These are phyloP conservation scores for Casaregolazyma lundiana DNA, from an alignment of 1,139 yeast genomes.

Conservation along the genomic window DNA sequence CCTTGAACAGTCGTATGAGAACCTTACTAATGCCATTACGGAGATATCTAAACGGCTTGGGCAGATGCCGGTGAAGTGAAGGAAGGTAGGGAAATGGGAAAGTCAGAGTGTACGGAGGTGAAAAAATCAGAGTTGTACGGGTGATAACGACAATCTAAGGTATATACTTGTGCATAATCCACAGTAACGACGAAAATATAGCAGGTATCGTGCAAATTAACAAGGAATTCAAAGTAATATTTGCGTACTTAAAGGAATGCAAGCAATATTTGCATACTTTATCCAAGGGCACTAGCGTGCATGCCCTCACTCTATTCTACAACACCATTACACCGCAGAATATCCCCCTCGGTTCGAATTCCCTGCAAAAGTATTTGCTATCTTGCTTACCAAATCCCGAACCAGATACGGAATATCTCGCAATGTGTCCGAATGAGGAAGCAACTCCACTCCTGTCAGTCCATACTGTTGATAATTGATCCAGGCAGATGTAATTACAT, in stretches of 20 bases:
- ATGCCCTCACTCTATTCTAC: not conserved
- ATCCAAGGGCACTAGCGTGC: too few species aligned
- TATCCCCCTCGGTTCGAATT: constrained; percentile 82
- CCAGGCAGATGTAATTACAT: constrained; percentile 79
- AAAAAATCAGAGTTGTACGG: not conserved
- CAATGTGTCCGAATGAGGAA: constrained; percentile 47
- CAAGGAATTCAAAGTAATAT: too few species aligned
- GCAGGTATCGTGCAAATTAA: too few species aligned
- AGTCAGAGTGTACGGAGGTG: not conserved
- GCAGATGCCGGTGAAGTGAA: not conserved
- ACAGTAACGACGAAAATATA: too few species aligned
- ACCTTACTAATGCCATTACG: constrained; percentile 61
- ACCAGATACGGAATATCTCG: constrained; percentile 75
- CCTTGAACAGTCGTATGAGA: constrained; percentile 71
- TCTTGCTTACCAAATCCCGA: constrained; percentile 69
- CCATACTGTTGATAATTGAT: constrained; percentile 44
- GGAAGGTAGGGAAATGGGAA: constrained; percentile 9
- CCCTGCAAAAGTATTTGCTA: constrained; percentile 68
- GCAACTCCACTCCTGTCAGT: constrained; percentile 39
- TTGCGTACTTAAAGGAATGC: too few species aligned
- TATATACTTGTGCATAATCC: too few species aligned
- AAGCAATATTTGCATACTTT: too few species aligned
- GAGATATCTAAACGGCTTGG: constrained; percentile 25
- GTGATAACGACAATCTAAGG: not conserved
- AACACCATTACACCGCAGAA: constrained; percentile 62